These are phyloP conservation scores for Ceratocystis harringtonii DNA, from an alignment of 2,329 filamentous ascomycete species.

Conservation along the genomic window DNA sequence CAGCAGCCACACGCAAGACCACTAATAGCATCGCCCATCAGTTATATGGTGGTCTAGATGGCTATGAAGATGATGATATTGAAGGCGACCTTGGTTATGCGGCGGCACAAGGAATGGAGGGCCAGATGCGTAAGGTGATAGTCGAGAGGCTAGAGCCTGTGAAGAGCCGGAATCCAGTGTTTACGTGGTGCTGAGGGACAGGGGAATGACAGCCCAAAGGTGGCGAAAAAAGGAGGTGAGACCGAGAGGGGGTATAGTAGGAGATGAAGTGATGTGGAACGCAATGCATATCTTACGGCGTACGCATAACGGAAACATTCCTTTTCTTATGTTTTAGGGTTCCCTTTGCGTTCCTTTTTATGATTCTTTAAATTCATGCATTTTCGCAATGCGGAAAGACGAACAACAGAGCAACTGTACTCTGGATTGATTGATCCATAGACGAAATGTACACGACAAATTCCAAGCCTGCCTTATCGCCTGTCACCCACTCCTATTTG, in stretches of 20 bases:
- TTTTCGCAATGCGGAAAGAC: too few relatives aligned
- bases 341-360: neutral
- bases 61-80: constrained; percentile 56
- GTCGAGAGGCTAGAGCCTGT: constrained; percentile 92
- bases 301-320: neutral
- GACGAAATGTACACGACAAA: too few relatives aligned
- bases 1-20: constrained; percentile 32
- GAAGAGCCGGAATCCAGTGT: constrained; percentile 88
- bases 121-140: constrained; percentile 83
- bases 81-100: constrained; percentile 92
- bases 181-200: constrained; percentile 71
- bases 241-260: neutral
- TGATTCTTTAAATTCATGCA: neutral
- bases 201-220: neutral
- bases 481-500: too few relatives aligned
- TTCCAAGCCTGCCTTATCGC: too few relatives aligned
- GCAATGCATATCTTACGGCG: neutral
- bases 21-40: constrained; percentile 39
- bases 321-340: neutral
- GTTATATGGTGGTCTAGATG: constrained; percentile 40
- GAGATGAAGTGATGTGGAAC: neutral
- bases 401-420: too few relatives aligned
- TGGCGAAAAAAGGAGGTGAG: neutral
- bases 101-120: constrained; percentile 85
- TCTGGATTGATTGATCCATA: too few relatives aligned